Evolutionary conservation across 768 basidiomycete species (phyloP), one percentile per base, ranked within the genome.

Genomic region (Tricholoma sp.): DNA sequence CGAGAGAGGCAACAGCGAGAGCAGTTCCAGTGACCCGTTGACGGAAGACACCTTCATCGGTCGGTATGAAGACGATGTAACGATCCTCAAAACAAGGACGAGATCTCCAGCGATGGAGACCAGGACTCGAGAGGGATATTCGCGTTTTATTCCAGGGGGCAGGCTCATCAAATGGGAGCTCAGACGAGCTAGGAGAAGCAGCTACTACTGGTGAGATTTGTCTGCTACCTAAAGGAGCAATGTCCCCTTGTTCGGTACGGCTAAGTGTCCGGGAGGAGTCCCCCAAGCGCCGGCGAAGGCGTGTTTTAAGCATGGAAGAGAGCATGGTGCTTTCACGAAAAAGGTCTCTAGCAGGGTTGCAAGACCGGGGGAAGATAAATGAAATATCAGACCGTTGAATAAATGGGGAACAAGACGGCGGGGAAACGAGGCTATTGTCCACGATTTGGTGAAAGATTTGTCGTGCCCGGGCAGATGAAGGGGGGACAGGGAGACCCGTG

Each of bases 1-100:
- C 89, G 56, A 91, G 76, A 46, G 83, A 83, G 45, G 88, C 84
- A 46, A 91, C 84, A 32, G 83, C 86, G 19, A 81, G 68, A 29
- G 75, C 68, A 16, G 78, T 72, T 52, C 84, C 79, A 31, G 74
- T 64, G 47, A 88, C 77, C 16, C 72, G 76, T 16, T 69, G 67
- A 34, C 74, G 58, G 18, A 73, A 65, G 35, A 79, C 67, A 11
- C 68, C 74, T 16, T 66, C 72, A 9, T 71, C 66, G 18, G 74
- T 65, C 3, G 76, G 74, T 11, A 79, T 69, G 74, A 84, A 87
- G 4, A 88, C 73, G 24, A 74, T 70, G 60, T 80, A 72, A 31
- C 88, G 77, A 56, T 91, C 88, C 69, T 92, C 89, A 67, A 89
- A 91, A 66, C 86, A 86, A 22, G 86, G 84, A 3, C 89, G 85